Conservation (phyloP, 2,329 filamentous ascomycete species). For the Sarocladiaceae sp. region DNA sequence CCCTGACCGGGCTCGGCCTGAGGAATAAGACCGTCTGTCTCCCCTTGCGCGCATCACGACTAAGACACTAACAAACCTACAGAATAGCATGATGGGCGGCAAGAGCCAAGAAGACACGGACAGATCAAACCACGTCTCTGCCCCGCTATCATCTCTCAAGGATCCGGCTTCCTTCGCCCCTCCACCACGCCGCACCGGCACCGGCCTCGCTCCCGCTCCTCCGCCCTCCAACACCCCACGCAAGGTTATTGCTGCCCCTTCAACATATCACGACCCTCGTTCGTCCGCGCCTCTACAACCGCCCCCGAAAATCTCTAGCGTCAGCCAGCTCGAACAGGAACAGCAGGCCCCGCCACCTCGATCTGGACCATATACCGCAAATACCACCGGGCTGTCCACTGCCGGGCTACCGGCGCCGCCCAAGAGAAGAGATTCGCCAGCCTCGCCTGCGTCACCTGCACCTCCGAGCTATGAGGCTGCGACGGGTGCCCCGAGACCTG, state of each 20-base stretch:
- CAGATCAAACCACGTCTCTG: constrained; percentile 32
- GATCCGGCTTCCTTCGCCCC: constrained; percentile 76
- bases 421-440: constrained; percentile 38
- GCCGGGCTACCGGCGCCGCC: constrained; percentile 67
- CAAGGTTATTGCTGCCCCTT: constrained; percentile 24
- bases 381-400: constrained; percentile 67
- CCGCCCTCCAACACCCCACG: constrained; percentile 18
- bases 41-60: background rate
- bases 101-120: constrained; percentile 24
- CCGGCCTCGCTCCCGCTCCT: constrained; percentile 26
- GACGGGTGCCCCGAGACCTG: constrained; percentile 1
- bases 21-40: constrained; percentile 40
- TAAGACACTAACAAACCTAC: constrained; percentile 1
- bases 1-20: constrained; percentile 23
- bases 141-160: constrained; percentile 63
- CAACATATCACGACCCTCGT: constrained; percentile 26
- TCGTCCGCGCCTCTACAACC: constrained; percentile 13
- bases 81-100: constrained; percentile 42
- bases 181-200: constrained; percentile 58
- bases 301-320: constrained; percentile 11
- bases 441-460: constrained; percentile 17
- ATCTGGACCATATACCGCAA: constrained; percentile 53
- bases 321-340: constrained; percentile 10
- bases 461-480: constrained; percentile 24
- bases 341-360: constrained; percentile 33